Evolutionary conservation across 1,284 basidiomycete species (phyloP).

Genomic region (Boletus semigastroideus): DNA sequence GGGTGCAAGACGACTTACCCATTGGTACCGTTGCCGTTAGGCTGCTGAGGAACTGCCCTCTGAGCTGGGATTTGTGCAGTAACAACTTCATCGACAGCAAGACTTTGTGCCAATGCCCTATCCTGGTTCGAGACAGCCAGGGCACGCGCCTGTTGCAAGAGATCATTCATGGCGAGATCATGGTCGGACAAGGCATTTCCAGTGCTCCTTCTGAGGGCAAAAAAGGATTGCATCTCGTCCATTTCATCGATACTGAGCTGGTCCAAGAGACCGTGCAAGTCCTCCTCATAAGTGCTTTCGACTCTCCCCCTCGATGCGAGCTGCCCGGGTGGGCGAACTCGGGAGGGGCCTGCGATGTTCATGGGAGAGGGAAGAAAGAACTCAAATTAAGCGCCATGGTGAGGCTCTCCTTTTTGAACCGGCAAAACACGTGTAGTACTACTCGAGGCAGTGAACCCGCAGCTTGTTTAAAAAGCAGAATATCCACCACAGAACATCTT

Average conservation of each 20-base stretch:
- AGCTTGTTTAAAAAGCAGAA: no score
- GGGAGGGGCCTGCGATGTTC: slow-evolving; percentile 31
- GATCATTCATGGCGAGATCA: slow-evolving; percentile 27
- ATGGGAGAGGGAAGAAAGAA: slow-evolving; percentile 21
- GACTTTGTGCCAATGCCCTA: slow-evolving; percentile 17
- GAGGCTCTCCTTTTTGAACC: not conserved
- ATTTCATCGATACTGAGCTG: slow-evolving; percentile 22
- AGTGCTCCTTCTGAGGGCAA: slow-evolving; percentile 1
- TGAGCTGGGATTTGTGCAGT: not conserved
- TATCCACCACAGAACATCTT: no score
- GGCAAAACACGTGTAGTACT: slow-evolving; percentile 8
- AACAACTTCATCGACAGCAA: slow-evolving; percentile 16
- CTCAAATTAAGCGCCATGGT: not conserved
- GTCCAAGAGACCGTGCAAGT: slow-evolving; percentile 20
- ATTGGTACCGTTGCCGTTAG: not conserved
- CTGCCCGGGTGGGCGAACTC: slow-evolving; percentile 1
- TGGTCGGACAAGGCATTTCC: slow-evolving; percentile 22
- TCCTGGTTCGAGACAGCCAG: slow-evolving; percentile 24
- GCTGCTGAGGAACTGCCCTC: not conserved
- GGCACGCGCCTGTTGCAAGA: slow-evolving; percentile 26
- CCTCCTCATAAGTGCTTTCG: slow-evolving; percentile 26
- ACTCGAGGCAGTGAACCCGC: no score
- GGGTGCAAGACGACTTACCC: slow-evolving; percentile 6
- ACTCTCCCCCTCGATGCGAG: slow-evolving; percentile 8
- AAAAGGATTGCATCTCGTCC: slow-evolving; percentile 20